Evolutionary conservation across 441 rosid species (phyloP).

Genomic region (Viola pubescens): DNA sequence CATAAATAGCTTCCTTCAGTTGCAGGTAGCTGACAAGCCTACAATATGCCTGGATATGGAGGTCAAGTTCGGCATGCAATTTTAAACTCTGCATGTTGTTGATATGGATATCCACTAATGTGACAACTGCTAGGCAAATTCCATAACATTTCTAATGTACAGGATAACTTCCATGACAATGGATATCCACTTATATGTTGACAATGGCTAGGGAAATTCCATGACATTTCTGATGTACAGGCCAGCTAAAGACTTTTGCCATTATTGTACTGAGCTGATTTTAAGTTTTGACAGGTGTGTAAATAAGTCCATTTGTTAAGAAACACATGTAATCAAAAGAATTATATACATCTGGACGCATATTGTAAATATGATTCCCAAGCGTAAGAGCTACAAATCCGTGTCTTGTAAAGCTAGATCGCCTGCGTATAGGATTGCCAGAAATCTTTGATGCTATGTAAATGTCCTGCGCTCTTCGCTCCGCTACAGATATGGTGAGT

Average conservation of each 20-base stretch:
- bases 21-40: background rate
- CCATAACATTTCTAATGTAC: constrained; percentile 7
- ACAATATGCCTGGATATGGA: constrained; percentile 10
- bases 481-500: background rate
- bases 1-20: background rate
- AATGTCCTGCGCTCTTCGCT: background rate
- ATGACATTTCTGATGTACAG: background rate
- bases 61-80: constrained; percentile 14
- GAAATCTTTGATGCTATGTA: background rate
- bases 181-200: background rate
- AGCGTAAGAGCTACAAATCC: no score
- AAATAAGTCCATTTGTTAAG: no score
- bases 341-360: no score
- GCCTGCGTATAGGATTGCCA: background rate
- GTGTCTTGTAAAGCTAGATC: no score
- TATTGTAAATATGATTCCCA: no score
- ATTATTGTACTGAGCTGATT: background rate
- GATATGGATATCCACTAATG: constrained; percentile 7
- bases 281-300: constrained; percentile 10
- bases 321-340: no score
- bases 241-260: background rate
- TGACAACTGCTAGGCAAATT: constrained; percentile 2
- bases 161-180: background rate
- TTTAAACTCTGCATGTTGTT: constrained; percentile 18
- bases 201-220: background rate